Base-by-base conservation (phyloP, 306 rosid genomes). In the Prosopis cineraria region DNA sequence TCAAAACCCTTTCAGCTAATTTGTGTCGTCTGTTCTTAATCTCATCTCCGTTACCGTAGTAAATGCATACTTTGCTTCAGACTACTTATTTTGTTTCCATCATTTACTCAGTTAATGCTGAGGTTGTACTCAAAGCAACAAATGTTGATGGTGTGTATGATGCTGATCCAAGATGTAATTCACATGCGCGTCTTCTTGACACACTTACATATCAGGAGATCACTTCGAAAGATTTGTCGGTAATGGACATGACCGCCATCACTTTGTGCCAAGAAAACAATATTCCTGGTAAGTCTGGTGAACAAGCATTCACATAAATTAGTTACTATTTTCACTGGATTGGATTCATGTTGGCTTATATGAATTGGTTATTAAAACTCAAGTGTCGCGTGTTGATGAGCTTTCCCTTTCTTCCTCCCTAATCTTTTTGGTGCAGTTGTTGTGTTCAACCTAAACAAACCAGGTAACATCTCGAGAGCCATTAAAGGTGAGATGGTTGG, bases 211-310 rank as follows among this genome's bases (percentile, higher is more conserved):
- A 92, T 70, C 92, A 91, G 60, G 98, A 91, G 64, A 97, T 95
- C 74, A 95, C 88, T 73, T 84, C 97, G 0, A 92, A 88, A 78
- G 96, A 91, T 83, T 92, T 95, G 55, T 90, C 91, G 0, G 98
- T 95, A 78, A 95, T 95, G 98, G 98, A 95, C 89, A 79, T 92
- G 97, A 95, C 98, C 34, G 98, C 98, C 78, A 89, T 95, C 78
- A 95, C 98, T 39, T 78, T 95, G 79, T 95, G 98, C 81, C 97
- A 95, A 80, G 98, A 93, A 78, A 95, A 95, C 83, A 91, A 92
- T 70, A 92, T 95, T 79, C 98, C 98, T 0, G 93, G 98, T 92
- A 88, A 47, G 91, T 85, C 72, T 25, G 56, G 60, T 30, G 10
- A 45, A 70, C 75, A 70, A 80, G 47, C 53, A 69, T 39, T 58